Conservation (phyloP, 768 basidiomycete species). For the Rhodotorula kratochvilovae region DNA sequence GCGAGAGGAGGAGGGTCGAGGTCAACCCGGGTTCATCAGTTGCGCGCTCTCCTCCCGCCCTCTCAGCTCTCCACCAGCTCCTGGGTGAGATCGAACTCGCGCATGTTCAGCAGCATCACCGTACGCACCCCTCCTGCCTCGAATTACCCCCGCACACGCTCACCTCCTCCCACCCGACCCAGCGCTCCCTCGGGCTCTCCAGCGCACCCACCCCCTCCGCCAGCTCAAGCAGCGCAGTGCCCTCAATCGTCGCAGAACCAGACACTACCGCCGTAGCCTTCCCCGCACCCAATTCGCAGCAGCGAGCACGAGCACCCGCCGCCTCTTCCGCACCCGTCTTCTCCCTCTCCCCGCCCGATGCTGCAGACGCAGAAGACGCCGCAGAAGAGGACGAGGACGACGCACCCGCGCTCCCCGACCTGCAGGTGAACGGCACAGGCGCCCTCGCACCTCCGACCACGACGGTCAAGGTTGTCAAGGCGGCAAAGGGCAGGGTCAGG, state of each 20-base stretch:
- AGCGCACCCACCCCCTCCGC: background rate
- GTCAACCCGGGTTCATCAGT: background rate
- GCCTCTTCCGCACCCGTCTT: slow-evolving; percentile 21
- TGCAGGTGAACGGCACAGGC: background rate
- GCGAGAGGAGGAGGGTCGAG: background rate
- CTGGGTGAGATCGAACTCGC: rapidly evolving
- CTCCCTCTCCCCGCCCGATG: slow-evolving; percentile 20
- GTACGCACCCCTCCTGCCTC: too few relatives aligned
- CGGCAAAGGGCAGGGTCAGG: slow-evolving; percentile 77
- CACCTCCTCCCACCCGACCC: background rate
- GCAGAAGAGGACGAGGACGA: slow-evolving; percentile 6
- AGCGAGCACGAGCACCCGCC: slow-evolving; percentile 33
- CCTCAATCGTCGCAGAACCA: slow-evolving; percentile 41
- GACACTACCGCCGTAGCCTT: slow-evolving; percentile 47
- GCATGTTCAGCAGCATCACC: background rate
- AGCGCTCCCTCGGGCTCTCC: background rate
- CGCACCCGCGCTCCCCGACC: background rate
- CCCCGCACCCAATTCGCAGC: slow-evolving; percentile 46
- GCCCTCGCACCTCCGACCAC: slow-evolving; percentile 54
- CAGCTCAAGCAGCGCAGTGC: too few relatives aligned
- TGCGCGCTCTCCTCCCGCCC: too few relatives aligned
- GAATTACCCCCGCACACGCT: background rate
- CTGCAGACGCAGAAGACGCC: background rate
- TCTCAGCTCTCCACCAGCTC: background rate
- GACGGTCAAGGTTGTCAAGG: slow-evolving; percentile 54